Conservation (phyloP, 768 basidiomycete genomes). For the Rhodosporidiobolus sp. region DNA sequence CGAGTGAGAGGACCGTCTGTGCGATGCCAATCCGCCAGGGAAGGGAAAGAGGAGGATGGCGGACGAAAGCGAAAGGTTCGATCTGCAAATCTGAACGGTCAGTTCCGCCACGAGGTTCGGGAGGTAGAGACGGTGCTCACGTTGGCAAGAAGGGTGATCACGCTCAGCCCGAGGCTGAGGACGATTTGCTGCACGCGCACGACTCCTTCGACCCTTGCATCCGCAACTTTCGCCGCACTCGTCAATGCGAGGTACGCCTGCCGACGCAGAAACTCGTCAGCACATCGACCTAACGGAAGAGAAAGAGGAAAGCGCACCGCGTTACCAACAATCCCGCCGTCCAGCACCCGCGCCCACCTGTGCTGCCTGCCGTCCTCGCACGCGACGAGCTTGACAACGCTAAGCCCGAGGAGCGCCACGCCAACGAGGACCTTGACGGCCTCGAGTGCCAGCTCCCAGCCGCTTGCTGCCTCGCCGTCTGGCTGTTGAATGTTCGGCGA, state of each 20-base stretch:
- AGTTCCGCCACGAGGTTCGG: background rate
- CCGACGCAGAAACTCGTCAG: background rate
- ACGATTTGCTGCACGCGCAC: constrained; percentile 8
- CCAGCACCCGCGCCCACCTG: constrained; percentile 17
- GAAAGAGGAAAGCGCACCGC: background rate
- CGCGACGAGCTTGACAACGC: background rate
- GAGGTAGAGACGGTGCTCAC: background rate
- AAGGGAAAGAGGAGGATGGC: background rate
- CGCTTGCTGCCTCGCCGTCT: background rate
- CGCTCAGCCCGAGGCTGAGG: background rate
- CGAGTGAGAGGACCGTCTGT: background rate
- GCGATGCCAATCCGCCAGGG: background rate
- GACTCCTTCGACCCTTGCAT: background rate
- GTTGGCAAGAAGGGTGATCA: background rate
- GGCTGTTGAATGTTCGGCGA: too few relatives aligned
- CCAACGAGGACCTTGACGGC: background rate
- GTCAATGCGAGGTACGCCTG: constrained; percentile 14
- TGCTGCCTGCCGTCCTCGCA: background rate
- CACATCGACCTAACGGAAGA: accelerated
- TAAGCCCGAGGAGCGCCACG: background rate
- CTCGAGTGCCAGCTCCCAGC: constrained; percentile 5
- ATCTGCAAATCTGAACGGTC: background rate
- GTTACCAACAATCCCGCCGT: constrained; percentile 1
- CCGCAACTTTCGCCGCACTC: background rate
- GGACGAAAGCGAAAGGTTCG: constrained; percentile 20